These are phyloP conservation scores for Bromus sterilis DNA, from an alignment of 176 grass and related monocot genomes.

Conservation along the genomic window DNA sequence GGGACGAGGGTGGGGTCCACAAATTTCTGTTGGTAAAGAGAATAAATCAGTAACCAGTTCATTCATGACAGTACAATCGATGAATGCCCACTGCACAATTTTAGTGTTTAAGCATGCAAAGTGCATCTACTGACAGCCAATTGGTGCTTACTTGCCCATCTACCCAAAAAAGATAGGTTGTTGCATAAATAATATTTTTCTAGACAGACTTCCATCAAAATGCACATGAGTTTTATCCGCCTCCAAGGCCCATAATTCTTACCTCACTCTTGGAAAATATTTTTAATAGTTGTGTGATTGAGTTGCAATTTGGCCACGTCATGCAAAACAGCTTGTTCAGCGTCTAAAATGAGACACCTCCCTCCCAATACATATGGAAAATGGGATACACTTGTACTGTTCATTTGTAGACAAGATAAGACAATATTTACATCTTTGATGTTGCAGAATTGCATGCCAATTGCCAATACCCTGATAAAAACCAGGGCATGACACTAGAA, in stretches of 20 bases:
- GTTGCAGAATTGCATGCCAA: not conserved
- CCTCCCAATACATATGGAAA: not conserved
- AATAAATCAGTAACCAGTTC: not conserved
- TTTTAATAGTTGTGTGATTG: not conserved
- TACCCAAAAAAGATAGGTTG: not conserved
- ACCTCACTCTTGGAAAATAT: not conserved
- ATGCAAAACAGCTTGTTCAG: not conserved
- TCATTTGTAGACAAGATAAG: not conserved
- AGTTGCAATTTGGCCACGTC: not conserved
- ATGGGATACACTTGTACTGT: not conserved
- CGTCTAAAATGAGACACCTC: not conserved
- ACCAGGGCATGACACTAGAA: not conserved
- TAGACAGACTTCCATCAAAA: not conserved
- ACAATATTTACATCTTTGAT: not conserved
- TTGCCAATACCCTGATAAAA: not conserved
- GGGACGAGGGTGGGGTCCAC: too few species aligned
- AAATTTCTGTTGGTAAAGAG: not conserved
- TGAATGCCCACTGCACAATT: not conserved
- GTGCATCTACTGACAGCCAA: not conserved
- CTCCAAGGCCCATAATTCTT: not conserved
- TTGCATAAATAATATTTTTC: not conserved
- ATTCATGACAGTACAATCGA: not conserved
- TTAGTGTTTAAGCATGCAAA: not conserved
- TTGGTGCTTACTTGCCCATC: not conserved
- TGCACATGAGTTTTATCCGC: not conserved